Conservation (phyloP, 108 stramenopile species). For the Nitzschia sp. region DNA sequence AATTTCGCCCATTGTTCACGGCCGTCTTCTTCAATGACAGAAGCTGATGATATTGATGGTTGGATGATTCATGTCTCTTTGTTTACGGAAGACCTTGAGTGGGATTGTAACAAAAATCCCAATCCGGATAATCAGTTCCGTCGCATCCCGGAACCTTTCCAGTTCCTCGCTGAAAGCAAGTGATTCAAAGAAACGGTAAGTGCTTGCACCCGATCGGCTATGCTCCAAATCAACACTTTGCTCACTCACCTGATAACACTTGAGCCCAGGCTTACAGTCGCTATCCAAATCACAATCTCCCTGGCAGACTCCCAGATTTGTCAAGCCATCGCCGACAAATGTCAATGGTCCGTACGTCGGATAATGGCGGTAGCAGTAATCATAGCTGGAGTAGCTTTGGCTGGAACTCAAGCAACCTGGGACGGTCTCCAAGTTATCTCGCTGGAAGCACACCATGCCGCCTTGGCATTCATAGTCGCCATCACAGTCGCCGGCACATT, state of each 20-base stretch:
- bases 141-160: conserved; percentile 31
- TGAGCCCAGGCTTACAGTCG: conserved; percentile 41
- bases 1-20: too few relatives aligned
- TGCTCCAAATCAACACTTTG: too few relatives aligned
- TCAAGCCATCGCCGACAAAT: not conserved
- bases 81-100: too few relatives aligned
- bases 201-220: too few relatives aligned
- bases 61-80: too few relatives aligned
- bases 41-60: too few relatives aligned
- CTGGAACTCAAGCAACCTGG: not conserved
- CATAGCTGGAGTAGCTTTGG: not conserved
- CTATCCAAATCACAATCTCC: conserved; percentile 47
- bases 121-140: not conserved
- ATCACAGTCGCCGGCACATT: not conserved
- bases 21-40: too few relatives aligned
- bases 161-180: conserved; percentile 26
- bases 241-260: too few relatives aligned
- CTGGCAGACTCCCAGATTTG: conserved; percentile 33
- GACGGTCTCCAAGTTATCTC: not conserved
- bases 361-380: not conserved
- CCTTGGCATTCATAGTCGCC: not conserved
- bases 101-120: not conserved
- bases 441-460: not conserved
- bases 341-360: not conserved
- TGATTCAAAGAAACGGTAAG: too few relatives aligned